Conservation (phyloP, 495 filamentous ascomycete genomes). For the Tuber melanosporum region DNA sequence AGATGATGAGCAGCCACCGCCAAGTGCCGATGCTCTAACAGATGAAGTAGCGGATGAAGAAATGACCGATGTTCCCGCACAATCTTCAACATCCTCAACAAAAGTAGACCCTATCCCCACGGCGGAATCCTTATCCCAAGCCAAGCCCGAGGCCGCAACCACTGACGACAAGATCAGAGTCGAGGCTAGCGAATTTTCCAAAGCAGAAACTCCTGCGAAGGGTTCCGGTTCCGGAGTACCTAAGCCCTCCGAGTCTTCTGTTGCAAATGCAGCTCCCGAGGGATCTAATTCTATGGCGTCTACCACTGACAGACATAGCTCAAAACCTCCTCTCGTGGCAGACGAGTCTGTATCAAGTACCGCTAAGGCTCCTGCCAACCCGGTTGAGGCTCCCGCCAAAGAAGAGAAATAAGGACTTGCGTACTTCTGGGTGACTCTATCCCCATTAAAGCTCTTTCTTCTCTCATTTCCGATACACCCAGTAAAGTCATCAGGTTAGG, state of each 20-base stretch:
- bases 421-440: not conserved
- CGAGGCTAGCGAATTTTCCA: not conserved
- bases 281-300: not conserved
- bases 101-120: not conserved
- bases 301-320: not conserved
- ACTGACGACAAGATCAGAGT: not conserved
- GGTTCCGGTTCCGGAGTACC: not conserved
- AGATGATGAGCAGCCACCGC: conserved; percentile 46
- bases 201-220: not conserved
- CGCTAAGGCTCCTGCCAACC: not conserved
- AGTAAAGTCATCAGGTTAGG: not conserved
- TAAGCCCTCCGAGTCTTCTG: not conserved
- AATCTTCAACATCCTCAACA: conserved; percentile 5
- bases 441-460: not conserved
- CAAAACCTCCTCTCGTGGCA: not conserved
- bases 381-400: not conserved
- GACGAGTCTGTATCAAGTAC: not conserved
- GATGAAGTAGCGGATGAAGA: conserved; percentile 45
- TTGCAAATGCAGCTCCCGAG: not conserved
- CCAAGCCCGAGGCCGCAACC: conserved; percentile 1
- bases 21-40: conserved; percentile 43
- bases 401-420: not conserved
- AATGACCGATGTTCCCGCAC: conserved; percentile 29
- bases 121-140: not conserved
- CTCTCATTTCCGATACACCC: not conserved